These are phyloP conservation scores for Phytophthora brassicae DNA, from an alignment of 352 stramenopile genomes.

Conservation along the genomic window DNA sequence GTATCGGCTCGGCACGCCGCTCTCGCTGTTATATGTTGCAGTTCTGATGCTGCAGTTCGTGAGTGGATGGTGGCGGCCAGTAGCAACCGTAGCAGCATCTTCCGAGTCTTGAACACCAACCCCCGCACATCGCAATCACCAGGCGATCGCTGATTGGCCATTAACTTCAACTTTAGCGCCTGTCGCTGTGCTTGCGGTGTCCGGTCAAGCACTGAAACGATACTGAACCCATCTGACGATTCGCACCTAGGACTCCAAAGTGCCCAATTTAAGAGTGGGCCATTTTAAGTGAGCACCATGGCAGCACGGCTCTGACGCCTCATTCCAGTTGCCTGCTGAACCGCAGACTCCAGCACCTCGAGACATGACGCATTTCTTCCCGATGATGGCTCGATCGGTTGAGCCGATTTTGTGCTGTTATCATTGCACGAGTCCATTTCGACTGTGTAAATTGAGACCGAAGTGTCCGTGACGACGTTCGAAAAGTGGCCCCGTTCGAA, in stretches of 20 bases:
- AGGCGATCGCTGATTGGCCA: neutral
- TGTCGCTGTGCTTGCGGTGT: conserved; percentile 14
- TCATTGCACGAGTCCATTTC: neutral
- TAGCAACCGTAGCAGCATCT: no score
- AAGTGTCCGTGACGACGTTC: neutral
- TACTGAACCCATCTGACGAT: conserved; percentile 31
- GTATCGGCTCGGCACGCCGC: neutral
- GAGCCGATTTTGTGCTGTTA: neutral
- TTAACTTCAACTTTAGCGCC: conserved; percentile 14
- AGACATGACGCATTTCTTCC: conserved; percentile 11
- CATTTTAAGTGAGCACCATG: no score
- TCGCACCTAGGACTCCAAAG: conserved; percentile 2
- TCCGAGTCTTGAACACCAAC: no score
- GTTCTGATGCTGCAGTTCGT: neutral
- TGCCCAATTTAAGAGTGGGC: neutral
- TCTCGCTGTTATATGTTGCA: no score
- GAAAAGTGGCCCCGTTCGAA: conserved; percentile 17
- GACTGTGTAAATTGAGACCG: no score
- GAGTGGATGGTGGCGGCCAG: no score
- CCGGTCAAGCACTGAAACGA: conserved; percentile 27
- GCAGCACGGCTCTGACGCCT: conserved; percentile 15
- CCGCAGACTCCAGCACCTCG: neutral
- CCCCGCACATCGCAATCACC: neutral
- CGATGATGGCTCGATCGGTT: neutral
- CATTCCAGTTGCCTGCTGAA: conserved; percentile 18